phyloP scores from a whole-genome alignment of 2,329 filamentous ascomycete genomes.

The Penicillium sp. region DNA sequence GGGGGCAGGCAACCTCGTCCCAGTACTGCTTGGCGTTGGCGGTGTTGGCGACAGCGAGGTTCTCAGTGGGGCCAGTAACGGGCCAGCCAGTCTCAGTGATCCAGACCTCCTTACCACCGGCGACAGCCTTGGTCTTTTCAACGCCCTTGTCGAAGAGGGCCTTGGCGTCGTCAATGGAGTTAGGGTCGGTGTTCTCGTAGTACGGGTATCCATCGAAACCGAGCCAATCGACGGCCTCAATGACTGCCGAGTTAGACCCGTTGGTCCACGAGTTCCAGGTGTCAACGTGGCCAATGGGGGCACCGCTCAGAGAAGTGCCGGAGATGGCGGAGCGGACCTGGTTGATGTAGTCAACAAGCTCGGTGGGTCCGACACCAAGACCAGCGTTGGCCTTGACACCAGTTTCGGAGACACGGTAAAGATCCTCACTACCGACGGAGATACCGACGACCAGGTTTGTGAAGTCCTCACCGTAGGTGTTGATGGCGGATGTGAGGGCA shows the following conservation, averaged over 20 bases:
- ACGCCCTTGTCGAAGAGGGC: constrained; percentile 61
- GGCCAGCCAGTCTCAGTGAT: constrained; percentile 86
- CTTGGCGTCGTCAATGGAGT: constrained; percentile 57
- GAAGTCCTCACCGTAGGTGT: constrained; percentile 58
- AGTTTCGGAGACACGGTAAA: constrained; percentile 68
- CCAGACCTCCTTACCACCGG: constrained; percentile 65
- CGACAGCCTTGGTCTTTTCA: constrained; percentile 49
- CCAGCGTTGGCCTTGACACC: constrained; percentile 57
- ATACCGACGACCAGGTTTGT: constrained; percentile 59
- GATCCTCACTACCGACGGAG: constrained; percentile 76
- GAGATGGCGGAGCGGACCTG: constrained; percentile 57
- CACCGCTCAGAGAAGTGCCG: constrained; percentile 48
- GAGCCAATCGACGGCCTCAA: constrained; percentile 64
- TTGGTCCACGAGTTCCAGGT: constrained; percentile 79
- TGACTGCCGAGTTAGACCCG: constrained; percentile 59
- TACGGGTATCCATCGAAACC: constrained; percentile 80
- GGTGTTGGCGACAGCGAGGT: constrained; percentile 53
- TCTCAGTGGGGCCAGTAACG: constrained; percentile 56
- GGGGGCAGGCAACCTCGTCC: constrained; percentile 65
- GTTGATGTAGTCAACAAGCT: constrained; percentile 61
- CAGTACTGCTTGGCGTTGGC: constrained; percentile 72
- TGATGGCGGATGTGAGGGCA: constrained; percentile 61
- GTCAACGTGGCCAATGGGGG: constrained; percentile 72
- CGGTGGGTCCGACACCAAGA: constrained; percentile 54
- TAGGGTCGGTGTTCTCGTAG: constrained; percentile 62